Conservation (phyloP, 73 alveolate species). For the Tetrahymena elliotti region DNA sequence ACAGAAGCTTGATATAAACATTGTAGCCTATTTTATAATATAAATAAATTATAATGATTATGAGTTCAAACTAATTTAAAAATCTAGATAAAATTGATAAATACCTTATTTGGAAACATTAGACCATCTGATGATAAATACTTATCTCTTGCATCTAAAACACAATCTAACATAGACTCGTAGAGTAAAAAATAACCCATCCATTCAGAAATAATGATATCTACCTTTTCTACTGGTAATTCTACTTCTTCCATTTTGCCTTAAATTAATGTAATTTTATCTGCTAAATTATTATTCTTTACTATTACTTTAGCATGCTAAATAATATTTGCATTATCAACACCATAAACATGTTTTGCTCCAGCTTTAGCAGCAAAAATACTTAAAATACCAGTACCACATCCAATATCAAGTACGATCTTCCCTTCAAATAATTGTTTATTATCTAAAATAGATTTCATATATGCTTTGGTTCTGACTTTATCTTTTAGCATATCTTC, state of each 20-base stretch:
- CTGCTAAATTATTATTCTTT: constrained; percentile 68
- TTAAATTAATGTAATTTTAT: constrained; percentile 75
- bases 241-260: constrained; percentile 92
- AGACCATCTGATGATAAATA: constrained; percentile 82
- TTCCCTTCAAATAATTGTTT: constrained; percentile 74
- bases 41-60: not conserved
- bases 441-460: constrained; percentile 80
- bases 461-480: constrained; percentile 82
- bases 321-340: constrained; percentile 92
- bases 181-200: constrained; percentile 90
- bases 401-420: constrained; percentile 94
- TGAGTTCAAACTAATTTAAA: not conserved
- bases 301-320: constrained; percentile 79
- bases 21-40: constrained; percentile 33
- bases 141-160: constrained; percentile 83
- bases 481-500: constrained; percentile 96
- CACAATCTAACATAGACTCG: constrained; percentile 89
- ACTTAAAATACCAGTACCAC: constrained; percentile 94
- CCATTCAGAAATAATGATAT: constrained; percentile 92
- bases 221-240: constrained; percentile 86
- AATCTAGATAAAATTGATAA: not conserved
- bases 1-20: constrained; percentile 83
- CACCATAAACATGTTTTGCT: constrained; percentile 92
- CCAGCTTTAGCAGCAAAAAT: constrained; percentile 97
- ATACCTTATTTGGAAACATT: constrained; percentile 76